These are phyloP conservation scores for Lactifluus volemus DNA, from an alignment of 768 basidiomycete species.

Conservation along the genomic window DNA sequence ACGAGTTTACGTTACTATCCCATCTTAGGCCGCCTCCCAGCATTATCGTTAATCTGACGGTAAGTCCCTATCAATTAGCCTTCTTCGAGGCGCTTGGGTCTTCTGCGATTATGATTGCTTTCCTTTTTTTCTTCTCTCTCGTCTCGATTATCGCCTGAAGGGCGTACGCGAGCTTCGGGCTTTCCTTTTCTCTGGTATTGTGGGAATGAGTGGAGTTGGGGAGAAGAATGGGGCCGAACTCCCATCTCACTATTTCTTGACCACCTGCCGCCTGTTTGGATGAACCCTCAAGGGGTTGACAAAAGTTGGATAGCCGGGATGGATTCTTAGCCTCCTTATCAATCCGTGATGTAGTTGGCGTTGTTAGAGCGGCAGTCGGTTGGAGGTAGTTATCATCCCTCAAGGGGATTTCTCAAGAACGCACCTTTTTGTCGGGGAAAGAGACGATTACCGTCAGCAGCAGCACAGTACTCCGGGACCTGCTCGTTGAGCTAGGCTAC, in stretches of 20 bases:
- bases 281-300: constrained; percentile 12
- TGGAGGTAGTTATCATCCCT: neutral
- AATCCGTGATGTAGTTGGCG: neutral
- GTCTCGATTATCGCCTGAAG: constrained; percentile 1
- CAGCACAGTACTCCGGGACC: neutral
- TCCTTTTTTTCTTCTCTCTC: neutral
- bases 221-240: neutral
- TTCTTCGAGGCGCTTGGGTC: neutral
- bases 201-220: neutral
- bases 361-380: neutral
- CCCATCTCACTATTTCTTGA: neutral
- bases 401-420: neutral
- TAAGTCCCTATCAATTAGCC: neutral
- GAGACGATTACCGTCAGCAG: neutral
- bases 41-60: neutral
- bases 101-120: neutral
- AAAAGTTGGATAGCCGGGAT: neutral
- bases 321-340: neutral
- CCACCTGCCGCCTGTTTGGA: neutral
- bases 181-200: neutral
- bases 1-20: neutral
- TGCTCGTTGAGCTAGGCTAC: neutral
- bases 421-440: neutral
- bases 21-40: neutral
- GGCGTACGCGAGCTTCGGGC: neutral